phyloP scores from a whole-genome alignment of 2,329 filamentous ascomycete genomes.

The Aaosphaeria arxii region DNA sequence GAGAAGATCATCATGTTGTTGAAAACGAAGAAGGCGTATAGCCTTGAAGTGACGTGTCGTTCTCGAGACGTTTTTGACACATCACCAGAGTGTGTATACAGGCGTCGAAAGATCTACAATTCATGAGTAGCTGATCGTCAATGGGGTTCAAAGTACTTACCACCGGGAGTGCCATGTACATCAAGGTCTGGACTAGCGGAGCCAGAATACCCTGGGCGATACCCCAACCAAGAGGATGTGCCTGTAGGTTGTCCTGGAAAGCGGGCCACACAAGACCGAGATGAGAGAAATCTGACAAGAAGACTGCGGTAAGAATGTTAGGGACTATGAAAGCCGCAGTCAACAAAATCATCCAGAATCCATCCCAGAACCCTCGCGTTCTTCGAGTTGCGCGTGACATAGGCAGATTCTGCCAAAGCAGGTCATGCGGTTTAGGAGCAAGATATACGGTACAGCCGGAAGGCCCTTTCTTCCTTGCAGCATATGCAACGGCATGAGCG shows the following conservation, averaged over 20 bases:
- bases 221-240: conserved; percentile 70
- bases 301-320: conserved; percentile 91
- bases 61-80: conserved; percentile 89
- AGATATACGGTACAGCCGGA: conserved; percentile 72
- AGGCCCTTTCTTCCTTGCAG: conserved; percentile 74
- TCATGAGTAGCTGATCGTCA: no score
- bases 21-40: conserved; percentile 97
- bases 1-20: conserved; percentile 96
- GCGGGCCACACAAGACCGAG: conserved; percentile 75
- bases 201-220: conserved; percentile 89
- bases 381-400: conserved; percentile 66
- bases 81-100: conserved; percentile 81
- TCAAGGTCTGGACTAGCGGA: conserved; percentile 78
- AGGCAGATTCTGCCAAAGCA: conserved; percentile 93
- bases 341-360: conserved; percentile 75
- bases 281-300: conserved; percentile 81
- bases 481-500: conserved; percentile 78
- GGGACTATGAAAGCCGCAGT: conserved; percentile 84
- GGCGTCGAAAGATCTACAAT: conserved; percentile 69
- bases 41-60: conserved; percentile 80
- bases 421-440: conserved; percentile 82
- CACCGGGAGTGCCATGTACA: conserved; percentile 83
- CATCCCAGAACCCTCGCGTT: conserved; percentile 73
- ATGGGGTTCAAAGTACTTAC: no score
- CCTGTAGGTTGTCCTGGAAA: conserved; percentile 65